A percentile compares a stretch with the other conserved stretches of the same genome.
Evolutionary conservation across 192 early-diverging fungal species (phyloP).

Genomic region (Podila epicladia): DNA sequence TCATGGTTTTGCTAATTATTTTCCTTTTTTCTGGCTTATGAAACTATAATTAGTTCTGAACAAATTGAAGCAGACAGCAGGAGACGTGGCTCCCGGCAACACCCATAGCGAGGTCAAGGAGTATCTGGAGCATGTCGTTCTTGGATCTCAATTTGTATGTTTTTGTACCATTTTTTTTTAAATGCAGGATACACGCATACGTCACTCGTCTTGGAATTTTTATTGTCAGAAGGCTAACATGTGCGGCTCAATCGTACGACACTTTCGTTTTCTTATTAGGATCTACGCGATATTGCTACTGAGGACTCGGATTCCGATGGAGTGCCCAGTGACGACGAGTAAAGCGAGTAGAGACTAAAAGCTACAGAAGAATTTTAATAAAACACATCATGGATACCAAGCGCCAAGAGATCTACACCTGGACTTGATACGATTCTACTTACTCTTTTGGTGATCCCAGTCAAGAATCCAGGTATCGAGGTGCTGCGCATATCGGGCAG

Average conservation of each 20-base stretch:
- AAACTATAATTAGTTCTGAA: constrained; percentile 9
- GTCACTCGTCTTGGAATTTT: background rate
- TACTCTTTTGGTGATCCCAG: no score
- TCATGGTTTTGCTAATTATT: background rate
- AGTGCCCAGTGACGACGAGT: constrained; percentile 37
- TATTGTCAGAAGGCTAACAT: background rate
- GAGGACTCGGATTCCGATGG: constrained; percentile 27
- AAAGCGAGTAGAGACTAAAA: background rate
- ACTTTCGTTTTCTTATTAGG: constrained; percentile 4
- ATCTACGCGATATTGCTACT: constrained; percentile 16
- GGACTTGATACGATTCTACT: no score
- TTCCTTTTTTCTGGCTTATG: background rate
- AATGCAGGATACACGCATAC: no score
- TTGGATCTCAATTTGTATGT: constrained; percentile 22
- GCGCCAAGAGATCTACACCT: no score
- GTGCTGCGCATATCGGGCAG: no score
- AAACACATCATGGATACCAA: no score
- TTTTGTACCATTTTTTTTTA: no score
- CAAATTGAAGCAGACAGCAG: constrained; percentile 18
- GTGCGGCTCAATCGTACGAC: background rate
- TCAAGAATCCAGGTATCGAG: no score
- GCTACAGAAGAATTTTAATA: no score
- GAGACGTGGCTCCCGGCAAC: constrained; percentile 21
- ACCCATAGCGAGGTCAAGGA: constrained; percentile 26
- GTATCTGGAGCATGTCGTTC: constrained; percentile 2